These are phyloP conservation scores for Rhizopus stolonifer DNA, from an alignment of 371 early-diverging fungal species.

Conservation along the genomic window DNA sequence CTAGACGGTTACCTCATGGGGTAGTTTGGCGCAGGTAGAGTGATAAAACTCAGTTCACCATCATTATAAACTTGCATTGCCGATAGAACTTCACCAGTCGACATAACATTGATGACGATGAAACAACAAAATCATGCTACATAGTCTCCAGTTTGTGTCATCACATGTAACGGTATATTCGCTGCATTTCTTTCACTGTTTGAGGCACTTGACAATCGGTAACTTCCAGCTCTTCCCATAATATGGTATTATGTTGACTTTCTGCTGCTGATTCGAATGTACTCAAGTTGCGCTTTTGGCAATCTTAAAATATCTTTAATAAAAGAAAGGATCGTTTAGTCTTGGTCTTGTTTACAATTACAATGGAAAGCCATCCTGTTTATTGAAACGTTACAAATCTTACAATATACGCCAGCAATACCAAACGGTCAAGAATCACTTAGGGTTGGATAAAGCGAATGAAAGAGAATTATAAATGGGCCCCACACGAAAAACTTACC, in stretches of 20 bases:
- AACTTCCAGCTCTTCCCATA: slow-evolving; percentile 5
- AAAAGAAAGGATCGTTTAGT: too few relatives aligned
- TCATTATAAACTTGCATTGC: slow-evolving; percentile 41
- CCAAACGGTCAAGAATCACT: neutral
- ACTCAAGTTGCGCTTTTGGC: too few relatives aligned
- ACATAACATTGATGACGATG: slow-evolving; percentile 34
- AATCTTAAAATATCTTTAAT: too few relatives aligned
- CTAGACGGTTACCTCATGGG: too few relatives aligned
- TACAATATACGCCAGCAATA: too few relatives aligned
- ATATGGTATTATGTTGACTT: too few relatives aligned
- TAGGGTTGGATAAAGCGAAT: slow-evolving; percentile 1
- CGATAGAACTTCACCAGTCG: slow-evolving; percentile 25
- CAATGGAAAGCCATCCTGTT: too few relatives aligned
- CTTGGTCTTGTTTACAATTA: too few relatives aligned
- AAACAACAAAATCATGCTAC: slow-evolving; percentile 39
- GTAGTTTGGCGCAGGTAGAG: slow-evolving; percentile 24
- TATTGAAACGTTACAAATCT: too few relatives aligned
- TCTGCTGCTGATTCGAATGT: too few relatives aligned
- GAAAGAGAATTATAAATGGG: neutral
- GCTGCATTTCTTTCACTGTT: slow-evolving; percentile 20
- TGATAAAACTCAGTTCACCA: slow-evolving; percentile 22
- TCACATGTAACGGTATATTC: slow-evolving; percentile 31
- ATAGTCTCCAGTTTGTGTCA: slow-evolving; percentile 5
- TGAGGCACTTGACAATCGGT: neutral
- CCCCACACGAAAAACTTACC: neutral